Evolutionary conservation across 2,329 filamentous ascomycete genomes (phyloP), one percentile per base, ranked within the genome.

Genomic region (Aspergillus spinulosporus): DNA sequence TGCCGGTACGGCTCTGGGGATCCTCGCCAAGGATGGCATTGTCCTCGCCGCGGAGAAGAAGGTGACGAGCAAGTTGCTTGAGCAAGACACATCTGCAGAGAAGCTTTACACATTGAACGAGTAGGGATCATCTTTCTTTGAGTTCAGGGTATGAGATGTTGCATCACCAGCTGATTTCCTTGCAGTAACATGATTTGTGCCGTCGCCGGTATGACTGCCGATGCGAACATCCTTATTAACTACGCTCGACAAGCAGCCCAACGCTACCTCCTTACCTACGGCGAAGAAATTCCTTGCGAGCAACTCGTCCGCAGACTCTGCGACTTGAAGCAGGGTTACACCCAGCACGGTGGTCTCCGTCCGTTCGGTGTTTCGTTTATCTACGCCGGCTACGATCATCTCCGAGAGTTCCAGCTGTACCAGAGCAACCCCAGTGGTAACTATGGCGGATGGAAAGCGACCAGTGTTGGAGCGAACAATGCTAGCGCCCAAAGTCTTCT

Each of bases 211-310:
- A 97, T 99, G 93, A 99, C 92, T 45, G 94, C 94, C 71, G 94
- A 99, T 74, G 94, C 94, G 76, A 99, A 99, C 82, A 99, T 99
- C 77, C 91, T 99, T 75, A 99, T 99, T 86, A 99, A 99, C 83
- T 97, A 95, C 78, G 95, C 94, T 74, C 92, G 94, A 68, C 91
- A 96, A 84, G 89, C 90, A 69, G 94, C 94, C 68, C 94, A 99
- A 80, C 87, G 89, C 72, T 97, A 99, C 80, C 93, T 99, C 74
- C 86, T 96, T 65, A 99, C 93, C 69, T 99, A 99, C 84, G 96
- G 97, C 82, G 92, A 97, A 88, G 94, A 99, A 74, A 99, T 99
- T 64, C 94, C 94, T 58, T 99, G 94, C 81, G 94, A 99, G 77
- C 94, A 99, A 78, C 90, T 99, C 57, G 94, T 99, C 60, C 92